Evolutionary conservation across 140 eudicot species (phyloP), one percentile per base, ranked within the genome.

Genomic region (Cichorium intybus): DNA sequence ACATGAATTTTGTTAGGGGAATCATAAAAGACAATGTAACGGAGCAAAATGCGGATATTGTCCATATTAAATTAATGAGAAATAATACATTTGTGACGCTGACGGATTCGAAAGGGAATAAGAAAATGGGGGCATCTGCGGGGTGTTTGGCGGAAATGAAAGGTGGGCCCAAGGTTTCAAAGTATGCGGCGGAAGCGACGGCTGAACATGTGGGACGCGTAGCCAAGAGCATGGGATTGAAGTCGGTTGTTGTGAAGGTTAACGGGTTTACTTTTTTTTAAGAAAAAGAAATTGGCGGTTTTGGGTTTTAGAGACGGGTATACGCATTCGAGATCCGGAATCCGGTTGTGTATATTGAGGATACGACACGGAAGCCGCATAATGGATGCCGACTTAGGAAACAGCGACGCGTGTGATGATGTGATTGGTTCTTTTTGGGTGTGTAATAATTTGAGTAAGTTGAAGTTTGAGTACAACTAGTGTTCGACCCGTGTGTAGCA

Each of bases 301-400:
- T 60, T 85, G 74, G 58, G 84, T 50, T 85, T 84, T 65, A 89
- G 81, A 79, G 97, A 93, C 7, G 99, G 99, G 5, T 93, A 79
- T 45, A 72, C 97, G 0, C 37, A 81, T 84, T 82, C 90, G 11
- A 77, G 89, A 16, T 70, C 84, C 4, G 54, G 33, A 85, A 77
- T 50, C 99, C 99, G 0, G 54, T 93, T 50, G 95, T 84, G 24
- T 81, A 77, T 60, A 75, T 88, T 31, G 99, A 93, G 62, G 99
- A 93, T 66, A 88, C 95, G 1, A 93, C 99, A 47, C 73, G 95
- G 6, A 77, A 71, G 12, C 83, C 97, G 5, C 99, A 93, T 54
- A 93, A 93, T 62, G 99, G 99, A 10, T 93, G 99, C 81, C 75
- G 97, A 5, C 88, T 67, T 65, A 76, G 63, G 56, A 88, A 88